Evolutionary conservation across 2,329 filamentous ascomycete species (phyloP).

Genomic region (Elsinoe fawcettii): DNA sequence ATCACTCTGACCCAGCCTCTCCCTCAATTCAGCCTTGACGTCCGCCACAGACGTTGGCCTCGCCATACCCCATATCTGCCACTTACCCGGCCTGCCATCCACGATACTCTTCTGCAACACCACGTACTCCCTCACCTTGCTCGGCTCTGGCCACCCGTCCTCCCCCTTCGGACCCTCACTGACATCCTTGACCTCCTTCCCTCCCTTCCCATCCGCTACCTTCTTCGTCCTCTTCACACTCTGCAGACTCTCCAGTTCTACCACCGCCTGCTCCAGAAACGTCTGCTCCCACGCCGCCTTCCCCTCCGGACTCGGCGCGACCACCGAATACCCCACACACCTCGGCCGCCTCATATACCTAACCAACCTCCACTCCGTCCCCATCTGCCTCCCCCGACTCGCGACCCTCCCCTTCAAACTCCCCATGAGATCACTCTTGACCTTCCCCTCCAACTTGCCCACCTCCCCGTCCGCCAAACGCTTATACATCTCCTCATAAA

Average conservation of each 20-base stretch:
- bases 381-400: conserved; percentile 30
- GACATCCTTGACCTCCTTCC: conserved; percentile 21
- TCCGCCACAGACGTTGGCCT: conserved; percentile 36
- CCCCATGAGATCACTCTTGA: conserved; percentile 21
- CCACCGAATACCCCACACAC: conserved; percentile 25
- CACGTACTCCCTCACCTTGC: conserved; percentile 43
- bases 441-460: conserved; percentile 18
- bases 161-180: conserved; percentile 32
- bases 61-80: conserved; percentile 45
- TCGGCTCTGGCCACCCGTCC: conserved; percentile 22
- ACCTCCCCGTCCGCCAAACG: conserved; percentile 38
- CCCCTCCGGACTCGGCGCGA: conserved; percentile 24
- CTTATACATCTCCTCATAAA: conserved; percentile 42
- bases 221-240: conserved; percentile 17
- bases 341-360: conserved; percentile 23
- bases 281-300: conserved; percentile 20
- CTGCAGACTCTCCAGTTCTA: conserved; percentile 19
- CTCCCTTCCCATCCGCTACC: conserved; percentile 27
- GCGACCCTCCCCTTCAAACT: conserved; percentile 29
- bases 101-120: conserved; percentile 42
- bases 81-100: conserved; percentile 35
- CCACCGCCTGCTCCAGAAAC: conserved; percentile 19
- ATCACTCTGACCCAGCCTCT: conserved; percentile 13
- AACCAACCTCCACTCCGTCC: conserved; percentile 26
- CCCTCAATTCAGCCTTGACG: conserved; percentile 25